These are phyloP conservation scores for Venustampulla echinocandica DNA, from an alignment of 495 filamentous ascomycete genomes.

Conservation along the genomic window DNA sequence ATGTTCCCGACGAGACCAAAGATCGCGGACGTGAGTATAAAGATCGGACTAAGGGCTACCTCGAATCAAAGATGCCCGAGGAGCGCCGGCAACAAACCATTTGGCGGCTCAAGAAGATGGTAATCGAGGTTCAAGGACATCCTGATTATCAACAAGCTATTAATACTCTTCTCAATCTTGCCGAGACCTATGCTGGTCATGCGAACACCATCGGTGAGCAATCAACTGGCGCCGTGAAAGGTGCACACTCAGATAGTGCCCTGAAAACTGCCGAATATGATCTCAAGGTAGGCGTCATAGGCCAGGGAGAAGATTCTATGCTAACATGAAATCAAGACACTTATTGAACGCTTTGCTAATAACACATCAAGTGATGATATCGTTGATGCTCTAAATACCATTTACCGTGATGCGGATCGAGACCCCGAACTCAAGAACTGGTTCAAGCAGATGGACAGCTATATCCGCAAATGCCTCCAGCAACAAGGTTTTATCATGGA, in stretches of 20 bases:
- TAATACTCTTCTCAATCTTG: constrained; percentile 71
- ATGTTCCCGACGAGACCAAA: constrained; percentile 54
- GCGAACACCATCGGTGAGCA: constrained; percentile 54
- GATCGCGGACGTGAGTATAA: constrained; percentile 45
- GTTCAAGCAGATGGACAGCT: constrained; percentile 73
- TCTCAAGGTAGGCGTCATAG: constrained; percentile 43
- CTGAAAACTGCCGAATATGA: constrained; percentile 67
- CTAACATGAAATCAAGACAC: constrained; percentile 41
- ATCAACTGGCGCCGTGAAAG: constrained; percentile 56
- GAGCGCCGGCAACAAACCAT: constrained; percentile 91
- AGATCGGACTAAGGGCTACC: constrained; percentile 59
- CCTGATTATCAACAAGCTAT: constrained; percentile 86
- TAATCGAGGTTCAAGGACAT: constrained; percentile 90
- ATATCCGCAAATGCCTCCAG: constrained; percentile 74
- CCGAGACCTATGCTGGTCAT: constrained; percentile 79
- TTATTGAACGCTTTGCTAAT: constrained; percentile 95
- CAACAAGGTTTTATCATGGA: constrained; percentile 88
- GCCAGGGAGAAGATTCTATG: constrained; percentile 11
- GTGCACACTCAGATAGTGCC: constrained; percentile 50
- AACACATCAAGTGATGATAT: constrained; percentile 81
- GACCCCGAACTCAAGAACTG: constrained; percentile 83
- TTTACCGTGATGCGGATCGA: constrained; percentile 85
- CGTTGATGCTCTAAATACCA: constrained; percentile 72
- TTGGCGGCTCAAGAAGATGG: constrained; percentile 95
- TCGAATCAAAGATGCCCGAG: constrained; percentile 76